A percentile compares a stretch with the other conserved stretches of the same genome.
Evolutionary conservation across 2,329 filamentous ascomycete species (phyloP).

Genomic region (Elsinoe arachidis): DNA sequence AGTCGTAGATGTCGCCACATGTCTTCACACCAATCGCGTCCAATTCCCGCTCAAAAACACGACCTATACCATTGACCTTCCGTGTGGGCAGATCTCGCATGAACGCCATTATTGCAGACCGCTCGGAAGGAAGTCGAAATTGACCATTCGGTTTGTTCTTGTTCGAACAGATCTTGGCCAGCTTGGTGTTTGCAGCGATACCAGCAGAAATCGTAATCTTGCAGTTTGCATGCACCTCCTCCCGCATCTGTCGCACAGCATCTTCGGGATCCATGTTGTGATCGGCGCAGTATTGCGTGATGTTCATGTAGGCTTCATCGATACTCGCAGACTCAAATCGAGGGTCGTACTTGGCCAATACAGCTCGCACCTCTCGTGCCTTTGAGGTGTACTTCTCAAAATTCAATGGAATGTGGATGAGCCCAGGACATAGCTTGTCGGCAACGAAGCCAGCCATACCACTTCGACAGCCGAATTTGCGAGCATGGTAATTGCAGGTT

Average conservation of each 20-base stretch:
- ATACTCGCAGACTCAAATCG: slow-evolving; percentile 89
- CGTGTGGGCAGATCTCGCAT: slow-evolving; percentile 76
- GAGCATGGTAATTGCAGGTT: slow-evolving; percentile 78
- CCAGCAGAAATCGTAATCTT: slow-evolving; percentile 87
- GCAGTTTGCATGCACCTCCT: slow-evolving; percentile 64
- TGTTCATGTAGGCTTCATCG: slow-evolving; percentile 93
- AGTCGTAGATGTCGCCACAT: slow-evolving; percentile 75
- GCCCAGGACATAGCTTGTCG: slow-evolving; percentile 80
- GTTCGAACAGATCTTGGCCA: slow-evolving; percentile 94
- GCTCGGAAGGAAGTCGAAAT: slow-evolving; percentile 64
- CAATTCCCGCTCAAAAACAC: slow-evolving; percentile 86
- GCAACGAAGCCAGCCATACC: slow-evolving; percentile 97
- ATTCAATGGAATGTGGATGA: slow-evolving; percentile 75
- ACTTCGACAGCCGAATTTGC: slow-evolving; percentile 81
- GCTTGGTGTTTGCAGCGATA: slow-evolving; percentile 83
- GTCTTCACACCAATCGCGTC: slow-evolving; percentile 78
- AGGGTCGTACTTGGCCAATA: slow-evolving; percentile 80
- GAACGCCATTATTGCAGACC: slow-evolving; percentile 69
- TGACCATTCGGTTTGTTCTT: slow-evolving; percentile 96
- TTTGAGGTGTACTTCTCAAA: slow-evolving; percentile 88
- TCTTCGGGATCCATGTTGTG: slow-evolving; percentile 62
- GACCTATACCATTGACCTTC: slow-evolving; percentile 90
- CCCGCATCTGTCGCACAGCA: slow-evolving; percentile 67
- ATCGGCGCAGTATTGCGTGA: slow-evolving; percentile 70
- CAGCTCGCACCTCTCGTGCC: slow-evolving; percentile 73